A percentile compares a stretch with the other conserved stretches of the same genome.
phyloP scores from a whole-genome alignment of 108 stramenopile species.

The Stephanodiscus minutulus region DNA sequence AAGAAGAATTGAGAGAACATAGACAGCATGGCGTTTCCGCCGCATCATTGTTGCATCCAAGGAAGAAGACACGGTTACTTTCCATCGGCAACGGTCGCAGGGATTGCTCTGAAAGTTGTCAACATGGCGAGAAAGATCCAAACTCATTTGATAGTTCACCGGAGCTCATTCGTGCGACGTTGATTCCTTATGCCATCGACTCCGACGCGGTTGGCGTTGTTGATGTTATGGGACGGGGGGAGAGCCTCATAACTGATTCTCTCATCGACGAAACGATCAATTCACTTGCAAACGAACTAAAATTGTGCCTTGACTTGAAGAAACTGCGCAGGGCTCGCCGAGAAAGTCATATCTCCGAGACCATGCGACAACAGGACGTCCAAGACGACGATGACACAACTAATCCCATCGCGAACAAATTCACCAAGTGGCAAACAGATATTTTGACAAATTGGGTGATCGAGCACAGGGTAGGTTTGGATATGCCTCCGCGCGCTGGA shows the following conservation, averaged over 20 bases:
- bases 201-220: background rate
- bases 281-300: constrained; percentile 37
- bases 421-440: constrained; percentile 69
- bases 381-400: constrained; percentile 7
- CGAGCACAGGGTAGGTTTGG: no score
- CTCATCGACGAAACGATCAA: constrained; percentile 51
- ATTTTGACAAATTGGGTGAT: constrained; percentile 69
- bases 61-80: constrained; percentile 1
- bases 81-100: background rate
- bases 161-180: constrained; percentile 23
- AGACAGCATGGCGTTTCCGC: background rate
- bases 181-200: constrained; percentile 7
- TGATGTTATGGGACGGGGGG: constrained; percentile 27
- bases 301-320: constrained; percentile 30
- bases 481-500: no score
- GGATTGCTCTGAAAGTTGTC: background rate
- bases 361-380: background rate
- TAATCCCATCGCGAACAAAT: constrained; percentile 46
- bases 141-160: constrained; percentile 25
- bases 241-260: constrained; percentile 38
- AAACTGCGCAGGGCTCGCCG: constrained; percentile 15
- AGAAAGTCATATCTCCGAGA: background rate
- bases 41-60: constrained; percentile 8
- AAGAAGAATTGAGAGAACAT: constrained; percentile 19
- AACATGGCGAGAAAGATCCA: background rate